Percentiles rank a stretch among this genome's conserved stretches.
These are phyloP conservation scores for Dendrobium huoshanense DNA, from an alignment of 106 monocot genomes.

Conservation along the genomic window DNA sequence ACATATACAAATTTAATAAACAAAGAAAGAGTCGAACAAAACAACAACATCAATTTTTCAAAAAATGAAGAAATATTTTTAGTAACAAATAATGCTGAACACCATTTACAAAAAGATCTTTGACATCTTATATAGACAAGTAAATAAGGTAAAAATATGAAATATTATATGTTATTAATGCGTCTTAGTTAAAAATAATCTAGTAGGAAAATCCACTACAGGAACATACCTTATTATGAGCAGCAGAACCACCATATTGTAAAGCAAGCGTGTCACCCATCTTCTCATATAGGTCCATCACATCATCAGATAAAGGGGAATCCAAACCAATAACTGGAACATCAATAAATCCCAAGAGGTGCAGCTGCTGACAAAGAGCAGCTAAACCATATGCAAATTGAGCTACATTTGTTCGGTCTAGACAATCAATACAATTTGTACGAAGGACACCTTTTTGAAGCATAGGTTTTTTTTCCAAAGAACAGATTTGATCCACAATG, in stretches of 20 bases:
- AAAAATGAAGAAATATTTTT: background rate
- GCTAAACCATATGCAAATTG: constrained; percentile 93
- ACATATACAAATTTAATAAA: too few species aligned
- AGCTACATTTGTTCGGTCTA: constrained; percentile 98
- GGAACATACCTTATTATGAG: constrained; percentile 84
- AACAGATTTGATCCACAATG: constrained; percentile 1
- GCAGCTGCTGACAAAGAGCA: constrained; percentile 75
- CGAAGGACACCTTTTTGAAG: constrained; percentile 81
- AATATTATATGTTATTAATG: background rate
- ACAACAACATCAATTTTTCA: background rate
- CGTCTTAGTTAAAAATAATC: background rate
- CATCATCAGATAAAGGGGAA: constrained; percentile 57
- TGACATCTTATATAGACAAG: background rate
- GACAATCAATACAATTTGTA: constrained; percentile 98
- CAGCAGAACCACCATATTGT: constrained; percentile 97
- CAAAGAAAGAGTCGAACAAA: background rate
- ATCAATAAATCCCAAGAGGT: constrained; percentile 51
- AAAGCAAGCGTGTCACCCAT: constrained; percentile 97
- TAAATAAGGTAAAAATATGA: background rate
- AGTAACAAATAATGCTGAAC: background rate
- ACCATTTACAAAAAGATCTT: background rate
- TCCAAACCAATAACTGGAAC: constrained; percentile 53
- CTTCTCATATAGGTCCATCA: constrained; percentile 84
- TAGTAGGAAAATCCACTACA: background rate
- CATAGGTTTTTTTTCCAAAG: constrained; percentile 16